Percentiles rank a stretch among this genome's conserved stretches.
Conservation (phyloP, 495 filamentous ascomycete species). For the Rostrohypoxylon terebratum region DNA sequence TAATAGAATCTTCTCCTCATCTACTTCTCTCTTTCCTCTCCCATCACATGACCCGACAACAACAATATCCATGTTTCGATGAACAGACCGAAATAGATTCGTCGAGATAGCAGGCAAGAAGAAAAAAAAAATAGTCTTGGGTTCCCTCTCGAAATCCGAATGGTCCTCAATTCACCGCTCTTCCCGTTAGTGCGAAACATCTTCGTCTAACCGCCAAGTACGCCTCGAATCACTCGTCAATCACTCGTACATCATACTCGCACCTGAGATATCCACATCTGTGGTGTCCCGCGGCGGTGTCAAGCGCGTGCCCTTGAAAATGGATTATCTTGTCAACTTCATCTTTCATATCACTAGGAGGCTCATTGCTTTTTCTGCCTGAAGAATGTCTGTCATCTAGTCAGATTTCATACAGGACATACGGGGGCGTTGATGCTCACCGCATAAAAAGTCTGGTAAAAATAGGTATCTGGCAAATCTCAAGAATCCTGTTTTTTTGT, state of each 20-base stretch:
- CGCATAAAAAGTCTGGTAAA: not conserved
- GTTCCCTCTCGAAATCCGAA: not conserved
- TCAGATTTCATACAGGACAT: not conserved
- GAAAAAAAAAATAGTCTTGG: not conserved
- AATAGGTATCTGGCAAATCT: too few relatives aligned
- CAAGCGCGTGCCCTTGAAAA: not conserved
- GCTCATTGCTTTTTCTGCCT: conserved; percentile 6
- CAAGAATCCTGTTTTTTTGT: conserved; percentile 9
- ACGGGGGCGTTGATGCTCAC: not conserved
- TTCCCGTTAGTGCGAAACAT: not conserved
- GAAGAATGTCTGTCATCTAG: not conserved
- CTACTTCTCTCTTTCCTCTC: not conserved
- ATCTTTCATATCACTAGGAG: not conserved
- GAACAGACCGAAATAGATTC: not conserved
- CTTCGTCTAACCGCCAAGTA: not conserved
- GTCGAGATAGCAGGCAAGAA: not conserved
- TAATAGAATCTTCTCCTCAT: not conserved
- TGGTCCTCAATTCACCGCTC: not conserved
- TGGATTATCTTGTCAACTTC: not conserved
- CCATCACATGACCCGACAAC: not conserved
- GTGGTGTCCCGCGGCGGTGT: not conserved
- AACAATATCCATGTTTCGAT: not conserved
- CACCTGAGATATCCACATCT: not conserved
- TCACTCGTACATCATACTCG: not conserved
- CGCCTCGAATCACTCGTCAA: not conserved